Evolutionary conservation across 805 yeast species (phyloP).

Genomic region (Candida chauliodis): DNA sequence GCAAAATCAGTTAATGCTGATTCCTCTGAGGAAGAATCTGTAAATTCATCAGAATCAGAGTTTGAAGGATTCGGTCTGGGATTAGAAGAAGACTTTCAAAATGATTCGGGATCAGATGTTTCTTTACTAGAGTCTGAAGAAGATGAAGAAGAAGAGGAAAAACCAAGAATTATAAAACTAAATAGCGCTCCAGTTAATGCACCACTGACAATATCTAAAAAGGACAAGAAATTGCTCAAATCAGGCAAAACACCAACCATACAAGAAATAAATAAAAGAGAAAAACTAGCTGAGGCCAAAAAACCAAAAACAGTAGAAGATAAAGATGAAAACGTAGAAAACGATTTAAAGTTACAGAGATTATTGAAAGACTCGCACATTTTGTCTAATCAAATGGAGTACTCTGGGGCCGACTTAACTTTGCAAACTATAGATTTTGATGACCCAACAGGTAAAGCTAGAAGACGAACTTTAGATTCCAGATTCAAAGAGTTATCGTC

Average conservation of each 20-base stretch:
- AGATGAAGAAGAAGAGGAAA: slow-evolving; percentile 10
- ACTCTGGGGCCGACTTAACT: slow-evolving; percentile 68
- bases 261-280: slow-evolving; percentile 24
- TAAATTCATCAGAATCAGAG: slow-evolving; percentile 10
- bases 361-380: slow-evolving; percentile 72
- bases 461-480: slow-evolving; percentile 59
- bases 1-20: slow-evolving; percentile 17
- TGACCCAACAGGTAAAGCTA: slow-evolving; percentile 64
- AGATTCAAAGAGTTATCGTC: slow-evolving; percentile 47
- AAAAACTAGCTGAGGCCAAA: slow-evolving; percentile 24
- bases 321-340: slow-evolving; percentile 52
- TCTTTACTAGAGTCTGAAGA: slow-evolving; percentile 10
- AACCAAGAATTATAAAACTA: slow-evolving; percentile 49
- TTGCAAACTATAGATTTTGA: slow-evolving; percentile 58
- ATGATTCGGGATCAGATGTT: slow-evolving; percentile 15
- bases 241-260: slow-evolving; percentile 61
- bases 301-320: slow-evolving; percentile 34
- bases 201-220: slow-evolving; percentile 33
- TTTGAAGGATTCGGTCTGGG: slow-evolving; percentile 14
- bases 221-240: slow-evolving; percentile 50
- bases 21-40: slow-evolving; percentile 17
- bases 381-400: slow-evolving; percentile 37
- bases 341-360: slow-evolving; percentile 71
- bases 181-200: slow-evolving; percentile 19
- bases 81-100: slow-evolving; percentile 7